phyloP scores from a whole-genome alignment of 805 yeast genomes.

The Starmerella bombicola region DNA sequence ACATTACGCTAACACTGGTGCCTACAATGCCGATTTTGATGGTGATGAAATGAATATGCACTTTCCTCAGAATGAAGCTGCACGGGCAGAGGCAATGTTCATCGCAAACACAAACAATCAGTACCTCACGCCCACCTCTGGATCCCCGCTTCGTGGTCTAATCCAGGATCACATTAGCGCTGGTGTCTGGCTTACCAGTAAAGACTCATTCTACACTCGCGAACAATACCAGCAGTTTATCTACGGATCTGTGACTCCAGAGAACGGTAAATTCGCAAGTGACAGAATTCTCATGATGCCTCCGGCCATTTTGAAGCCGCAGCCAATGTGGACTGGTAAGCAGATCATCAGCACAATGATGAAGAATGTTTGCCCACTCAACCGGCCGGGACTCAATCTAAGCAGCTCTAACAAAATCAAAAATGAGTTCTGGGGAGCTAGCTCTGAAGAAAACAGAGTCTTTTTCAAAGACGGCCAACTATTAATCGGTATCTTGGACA shows the following conservation, averaged over 20 bases:
- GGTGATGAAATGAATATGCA: constrained; percentile 99
- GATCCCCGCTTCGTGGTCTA: constrained; percentile 95
- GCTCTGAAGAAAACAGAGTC: constrained; percentile 75
- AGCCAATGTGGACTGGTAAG: constrained; percentile 94
- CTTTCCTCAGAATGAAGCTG: constrained; percentile 95
- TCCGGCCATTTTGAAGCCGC: constrained; percentile 80
- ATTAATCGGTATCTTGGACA: constrained; percentile 85
- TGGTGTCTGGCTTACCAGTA: constrained; percentile 95
- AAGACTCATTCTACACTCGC: constrained; percentile 81
- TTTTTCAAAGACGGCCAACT: constrained; percentile 77
- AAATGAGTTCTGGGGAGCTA: constrained; percentile 86
- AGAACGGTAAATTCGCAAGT: constrained; percentile 75
- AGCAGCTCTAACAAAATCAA: constrained; percentile 77
- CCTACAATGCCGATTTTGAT: constrained; percentile 97
- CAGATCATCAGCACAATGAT: constrained; percentile 89
- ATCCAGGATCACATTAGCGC: constrained; percentile 98
- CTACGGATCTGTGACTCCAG: constrained; percentile 91
- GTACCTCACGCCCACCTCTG: constrained; percentile 95
- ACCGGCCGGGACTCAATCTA: constrained; percentile 85
- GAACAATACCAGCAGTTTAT: constrained; percentile 87
- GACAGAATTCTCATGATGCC: constrained; percentile 61
- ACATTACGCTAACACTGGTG: constrained; percentile 98
- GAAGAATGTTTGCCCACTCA: constrained; percentile 72
- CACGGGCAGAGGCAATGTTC: constrained; percentile 88
- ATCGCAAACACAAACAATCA: constrained; percentile 96